Percentiles rank a stretch among this genome's conserved stretches.
Conservation (phyloP, 1,139 yeast genomes). For the Taphrina pruni region DNA sequence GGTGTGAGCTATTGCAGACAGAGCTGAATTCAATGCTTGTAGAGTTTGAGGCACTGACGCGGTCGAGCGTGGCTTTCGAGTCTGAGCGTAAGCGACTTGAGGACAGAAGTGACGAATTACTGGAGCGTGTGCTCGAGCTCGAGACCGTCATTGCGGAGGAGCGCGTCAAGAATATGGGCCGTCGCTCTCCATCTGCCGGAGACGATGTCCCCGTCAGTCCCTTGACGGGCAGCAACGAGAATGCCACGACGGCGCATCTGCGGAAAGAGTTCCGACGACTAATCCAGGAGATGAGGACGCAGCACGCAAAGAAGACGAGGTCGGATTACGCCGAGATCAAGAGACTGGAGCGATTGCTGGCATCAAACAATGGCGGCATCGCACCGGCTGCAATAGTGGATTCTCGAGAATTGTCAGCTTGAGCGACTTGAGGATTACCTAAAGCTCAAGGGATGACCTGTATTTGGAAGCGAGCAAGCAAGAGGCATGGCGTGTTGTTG, state of each 20-base stretch:
- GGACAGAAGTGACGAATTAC: slow-evolving; percentile 42
- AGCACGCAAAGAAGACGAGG: slow-evolving; percentile 44
- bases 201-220: slow-evolving; percentile 24
- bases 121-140: slow-evolving; percentile 44
- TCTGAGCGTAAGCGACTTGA: slow-evolving; percentile 44
- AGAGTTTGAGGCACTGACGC: slow-evolving; percentile 44
- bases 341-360: slow-evolving; percentile 43
- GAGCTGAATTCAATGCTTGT: slow-evolving; percentile 44
- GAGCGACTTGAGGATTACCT: no score
- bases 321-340: slow-evolving; percentile 46
- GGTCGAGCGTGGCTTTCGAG: slow-evolving; percentile 43
- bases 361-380: background rate
- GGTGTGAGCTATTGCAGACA: slow-evolving; percentile 41
- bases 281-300: slow-evolving; percentile 44
- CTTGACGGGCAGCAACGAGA: slow-evolving; percentile 26
- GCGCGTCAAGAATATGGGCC: slow-evolving; percentile 42
- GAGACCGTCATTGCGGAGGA: slow-evolving; percentile 45
- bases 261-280: slow-evolving; percentile 46
- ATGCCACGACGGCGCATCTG: slow-evolving; percentile 42
- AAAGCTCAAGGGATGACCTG: background rate
- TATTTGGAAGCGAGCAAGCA: background rate
- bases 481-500: no score
- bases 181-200: slow-evolving; percentile 2
- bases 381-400: no score
- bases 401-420: no score